phyloP scores from a whole-genome alignment of 441 rosid species.

The Pelargonium fulgidum region DNA sequence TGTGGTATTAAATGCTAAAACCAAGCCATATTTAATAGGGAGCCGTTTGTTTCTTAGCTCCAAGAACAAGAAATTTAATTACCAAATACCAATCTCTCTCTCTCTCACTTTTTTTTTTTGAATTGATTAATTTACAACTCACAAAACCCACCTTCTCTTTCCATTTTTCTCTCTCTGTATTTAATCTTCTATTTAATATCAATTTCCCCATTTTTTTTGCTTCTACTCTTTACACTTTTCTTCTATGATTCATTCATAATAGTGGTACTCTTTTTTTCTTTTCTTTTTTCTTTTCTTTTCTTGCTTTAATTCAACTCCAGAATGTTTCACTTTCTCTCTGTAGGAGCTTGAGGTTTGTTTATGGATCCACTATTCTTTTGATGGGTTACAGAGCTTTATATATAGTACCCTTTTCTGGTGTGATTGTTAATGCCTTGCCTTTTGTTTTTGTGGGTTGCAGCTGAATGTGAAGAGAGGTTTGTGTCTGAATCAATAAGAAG shows the following conservation, averaged over 20 bases:
- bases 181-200: neutral
- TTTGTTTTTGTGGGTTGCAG: neutral
- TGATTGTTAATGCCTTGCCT: neutral
- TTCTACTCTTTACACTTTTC: too few relatives aligned
- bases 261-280: neutral
- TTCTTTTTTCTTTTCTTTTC: neutral
- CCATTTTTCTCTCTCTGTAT: neutral
- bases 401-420: neutral
- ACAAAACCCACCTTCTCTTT: neutral
- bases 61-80: too few relatives aligned
- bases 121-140: neutral
- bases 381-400: neutral
- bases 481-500: neutral
- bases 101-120: too few relatives aligned
- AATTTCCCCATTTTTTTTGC: too few relatives aligned
- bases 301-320: neutral
- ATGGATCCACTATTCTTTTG: too few relatives aligned
- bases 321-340: neutral
- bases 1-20: neutral
- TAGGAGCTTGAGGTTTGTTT: neutral
- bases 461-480: neutral
- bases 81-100: neutral
- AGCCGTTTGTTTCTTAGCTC: neutral
- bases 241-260: too few relatives aligned
- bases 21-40: neutral